phyloP scores from a whole-genome alignment of 202 grass and related monocot genomes.

The Setaria italica region DNA sequence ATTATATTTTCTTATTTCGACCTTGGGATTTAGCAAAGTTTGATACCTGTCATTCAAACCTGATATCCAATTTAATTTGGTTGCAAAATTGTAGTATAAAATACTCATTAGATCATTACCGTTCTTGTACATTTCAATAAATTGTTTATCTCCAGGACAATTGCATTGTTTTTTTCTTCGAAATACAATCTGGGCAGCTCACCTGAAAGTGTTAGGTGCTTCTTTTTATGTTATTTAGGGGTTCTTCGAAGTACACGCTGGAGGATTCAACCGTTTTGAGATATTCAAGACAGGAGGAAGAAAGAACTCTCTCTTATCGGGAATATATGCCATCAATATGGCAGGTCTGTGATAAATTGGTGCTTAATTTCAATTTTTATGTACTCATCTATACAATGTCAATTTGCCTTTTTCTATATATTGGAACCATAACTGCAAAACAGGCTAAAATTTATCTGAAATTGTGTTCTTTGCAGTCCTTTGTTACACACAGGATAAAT shows the following conservation, averaged over 20 bases:
- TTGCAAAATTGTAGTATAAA: background rate
- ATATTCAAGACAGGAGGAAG: constrained; percentile 47
- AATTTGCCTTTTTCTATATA: constrained; percentile 1
- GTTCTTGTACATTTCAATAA: background rate
- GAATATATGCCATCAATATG: constrained; percentile 87
- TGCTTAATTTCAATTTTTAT: constrained; percentile 16
- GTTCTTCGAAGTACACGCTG: constrained; percentile 40
- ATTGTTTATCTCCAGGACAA: constrained; percentile 15
- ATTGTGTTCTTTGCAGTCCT: constrained; percentile 74
- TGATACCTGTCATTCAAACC: background rate
- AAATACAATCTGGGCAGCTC: background rate
- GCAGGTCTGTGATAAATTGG: constrained; percentile 63
- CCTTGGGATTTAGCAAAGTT: background rate
- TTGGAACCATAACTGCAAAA: constrained; percentile 19
- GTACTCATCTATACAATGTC: constrained; percentile 6
- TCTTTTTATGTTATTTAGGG: constrained; percentile 53
- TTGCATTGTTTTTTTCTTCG: background rate
- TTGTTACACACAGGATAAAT: constrained; percentile 84
- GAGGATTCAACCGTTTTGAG: constrained; percentile 43
- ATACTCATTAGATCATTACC: background rate
- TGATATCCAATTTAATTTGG: background rate
- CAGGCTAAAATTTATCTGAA: constrained; percentile 41
- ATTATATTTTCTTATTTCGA: constrained; percentile 10
- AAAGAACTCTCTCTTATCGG: constrained; percentile 50
- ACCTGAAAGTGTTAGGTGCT: background rate